Evolutionary conservation across 176 grass and related monocot species (phyloP).

Genomic region (Lolium rigidum): DNA sequence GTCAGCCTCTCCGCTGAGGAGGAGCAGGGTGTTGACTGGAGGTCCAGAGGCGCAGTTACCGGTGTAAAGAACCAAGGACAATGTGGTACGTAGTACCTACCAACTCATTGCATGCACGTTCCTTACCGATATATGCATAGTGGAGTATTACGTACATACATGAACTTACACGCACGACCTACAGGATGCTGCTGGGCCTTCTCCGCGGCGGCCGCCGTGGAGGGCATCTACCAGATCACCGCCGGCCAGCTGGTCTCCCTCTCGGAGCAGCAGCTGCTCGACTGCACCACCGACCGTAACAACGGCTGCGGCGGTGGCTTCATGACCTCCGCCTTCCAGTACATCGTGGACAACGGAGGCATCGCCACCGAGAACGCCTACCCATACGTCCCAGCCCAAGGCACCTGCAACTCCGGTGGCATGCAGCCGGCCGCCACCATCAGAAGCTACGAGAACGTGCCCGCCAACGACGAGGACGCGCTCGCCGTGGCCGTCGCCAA

Average conservation of each 20-base stretch:
- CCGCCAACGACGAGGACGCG: background rate
- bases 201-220: conserved; percentile 43
- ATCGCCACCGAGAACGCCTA: conserved; percentile 36
- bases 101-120: too few species aligned
- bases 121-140: too few species aligned
- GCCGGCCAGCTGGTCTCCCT: conserved; percentile 30
- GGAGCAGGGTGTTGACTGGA: conserved; percentile 10
- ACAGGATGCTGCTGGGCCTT: conserved; percentile 53
- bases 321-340: conserved; percentile 29
- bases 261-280: conserved; percentile 43
- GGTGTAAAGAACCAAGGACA: background rate
- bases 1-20: background rate
- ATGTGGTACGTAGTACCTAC: background rate
- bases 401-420: background rate
- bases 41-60: background rate
- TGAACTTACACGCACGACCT: too few species aligned
- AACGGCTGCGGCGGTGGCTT: background rate
- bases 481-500: conserved; percentile 13
- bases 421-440: background rate
- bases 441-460: background rate
- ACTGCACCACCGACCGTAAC: background rate
- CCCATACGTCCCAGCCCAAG: background rate
- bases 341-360: conserved; percentile 18
- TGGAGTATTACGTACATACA: too few species aligned
- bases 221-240: conserved; percentile 34